phyloP scores from a whole-genome alignment of 2,329 filamentous ascomycete genomes.

The Cercospora zeina region DNA sequence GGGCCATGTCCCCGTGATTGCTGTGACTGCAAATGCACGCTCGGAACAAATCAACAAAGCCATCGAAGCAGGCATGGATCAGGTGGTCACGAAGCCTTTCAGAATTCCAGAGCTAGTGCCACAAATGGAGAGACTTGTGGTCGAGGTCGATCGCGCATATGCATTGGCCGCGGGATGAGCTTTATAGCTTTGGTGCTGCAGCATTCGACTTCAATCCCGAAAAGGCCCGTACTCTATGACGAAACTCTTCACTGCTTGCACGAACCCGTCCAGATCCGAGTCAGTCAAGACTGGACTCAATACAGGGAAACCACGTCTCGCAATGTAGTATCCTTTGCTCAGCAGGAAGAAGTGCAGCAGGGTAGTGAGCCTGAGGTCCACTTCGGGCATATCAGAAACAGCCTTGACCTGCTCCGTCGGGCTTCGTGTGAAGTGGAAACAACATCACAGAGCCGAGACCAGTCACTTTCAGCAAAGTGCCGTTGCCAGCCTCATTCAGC shows the following conservation, averaged over 20 bases:
- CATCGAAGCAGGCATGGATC: conserved; percentile 40
- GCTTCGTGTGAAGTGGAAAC: conserved; percentile 41
- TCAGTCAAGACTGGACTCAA: conserved; percentile 41
- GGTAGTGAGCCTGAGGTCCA: conserved; percentile 36
- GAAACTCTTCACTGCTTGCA: conserved; percentile 25
- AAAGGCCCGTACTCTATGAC: conserved; percentile 16
- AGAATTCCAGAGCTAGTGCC: conserved; percentile 40
- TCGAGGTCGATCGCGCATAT: conserved; percentile 23
- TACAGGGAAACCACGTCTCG: conserved; percentile 41
- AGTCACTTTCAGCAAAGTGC: conserved; percentile 43
- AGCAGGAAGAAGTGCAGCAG: conserved; percentile 45
- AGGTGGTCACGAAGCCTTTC: conserved; percentile 42
- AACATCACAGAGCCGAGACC: conserved; percentile 43
- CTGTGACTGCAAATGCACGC: conserved; percentile 41
- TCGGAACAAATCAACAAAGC: conserved; percentile 38
- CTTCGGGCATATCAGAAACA: conserved; percentile 30
- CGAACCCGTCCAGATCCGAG: conserved; percentile 41
- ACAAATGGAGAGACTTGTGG: conserved; percentile 37
- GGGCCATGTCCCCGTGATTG: conserved; percentile 38
- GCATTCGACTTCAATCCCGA: not conserved
- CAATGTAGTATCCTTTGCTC: conserved; percentile 43
- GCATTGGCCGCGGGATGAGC: not conserved
- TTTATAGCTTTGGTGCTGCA: not conserved
- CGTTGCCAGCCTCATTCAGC: conserved; percentile 36
- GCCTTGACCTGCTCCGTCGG: conserved; percentile 33